These are phyloP conservation scores for Serendipita sp. DNA, from an alignment of 1,284 basidiomycete species.

Conservation along the genomic window DNA sequence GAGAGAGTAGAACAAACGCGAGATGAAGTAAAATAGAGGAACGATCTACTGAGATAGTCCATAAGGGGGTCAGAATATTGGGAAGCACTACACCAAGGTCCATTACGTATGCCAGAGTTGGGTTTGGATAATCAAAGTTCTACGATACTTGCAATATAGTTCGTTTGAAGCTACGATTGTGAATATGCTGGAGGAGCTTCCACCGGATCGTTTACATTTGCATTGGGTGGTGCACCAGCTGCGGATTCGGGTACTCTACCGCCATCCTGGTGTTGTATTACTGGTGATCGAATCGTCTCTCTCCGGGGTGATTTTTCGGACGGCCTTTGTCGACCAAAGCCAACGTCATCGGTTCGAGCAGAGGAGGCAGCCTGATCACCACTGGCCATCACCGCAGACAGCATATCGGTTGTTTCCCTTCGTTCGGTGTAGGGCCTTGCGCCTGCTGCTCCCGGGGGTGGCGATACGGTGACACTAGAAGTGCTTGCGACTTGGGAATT, in stretches of 20 bases:
- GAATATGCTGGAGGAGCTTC: background rate
- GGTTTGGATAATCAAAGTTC: no score
- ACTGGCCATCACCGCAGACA: slow-evolving; percentile 2
- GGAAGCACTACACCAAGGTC: no score
- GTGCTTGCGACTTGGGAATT: background rate
- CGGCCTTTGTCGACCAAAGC: background rate
- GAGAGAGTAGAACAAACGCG: no score
- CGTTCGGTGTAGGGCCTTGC: background rate
- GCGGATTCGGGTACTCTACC: background rate
- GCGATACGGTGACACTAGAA: background rate
- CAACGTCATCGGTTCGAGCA: background rate
- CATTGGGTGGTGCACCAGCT: background rate
- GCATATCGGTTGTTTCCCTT: background rate
- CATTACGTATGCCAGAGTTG: no score
- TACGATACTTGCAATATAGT: no score
- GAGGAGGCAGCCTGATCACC: background rate
- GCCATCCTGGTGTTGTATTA: slow-evolving; percentile 3
- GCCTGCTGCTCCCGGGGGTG: background rate
- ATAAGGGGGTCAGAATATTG: no score
- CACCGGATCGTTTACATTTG: background rate
- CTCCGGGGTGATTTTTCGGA: background rate
- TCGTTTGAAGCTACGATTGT: background rate
- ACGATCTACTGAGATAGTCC: no score
- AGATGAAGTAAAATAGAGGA: no score
- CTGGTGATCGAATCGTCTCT: background rate